phyloP scores from a whole-genome alignment of 495 filamentous ascomycete species.

The Tuber microsphaerosporum region DNA sequence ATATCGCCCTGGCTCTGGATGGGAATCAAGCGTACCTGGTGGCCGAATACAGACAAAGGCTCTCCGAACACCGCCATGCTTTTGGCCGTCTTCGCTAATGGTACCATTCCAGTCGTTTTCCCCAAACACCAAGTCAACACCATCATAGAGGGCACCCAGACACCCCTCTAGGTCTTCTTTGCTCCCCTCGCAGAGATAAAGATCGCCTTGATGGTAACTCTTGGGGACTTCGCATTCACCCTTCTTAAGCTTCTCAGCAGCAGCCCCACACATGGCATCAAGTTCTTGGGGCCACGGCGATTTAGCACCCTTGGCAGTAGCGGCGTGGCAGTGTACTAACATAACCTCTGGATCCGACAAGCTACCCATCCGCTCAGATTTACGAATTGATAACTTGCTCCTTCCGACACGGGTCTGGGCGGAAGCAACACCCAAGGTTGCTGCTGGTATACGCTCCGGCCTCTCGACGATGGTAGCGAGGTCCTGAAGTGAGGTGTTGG shows the following conservation, averaged over 20 bases:
- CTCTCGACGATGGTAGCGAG: conserved; percentile 78
- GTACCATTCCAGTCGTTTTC: conserved; percentile 33
- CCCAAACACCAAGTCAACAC: conserved; percentile 74
- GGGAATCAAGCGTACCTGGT: conserved; percentile 27
- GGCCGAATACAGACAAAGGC: conserved; percentile 62
- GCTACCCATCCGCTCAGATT: conserved; percentile 33
- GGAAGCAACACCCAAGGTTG: conserved; percentile 68
- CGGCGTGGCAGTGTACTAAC: conserved; percentile 52
- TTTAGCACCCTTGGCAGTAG: conserved; percentile 39
- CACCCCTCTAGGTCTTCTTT: conserved; percentile 81
- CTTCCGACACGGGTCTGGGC: conserved; percentile 83
- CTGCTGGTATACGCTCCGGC: conserved; percentile 83
- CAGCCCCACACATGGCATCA: conserved; percentile 52
- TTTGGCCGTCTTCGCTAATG: conserved; percentile 11
- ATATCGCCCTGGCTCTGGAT: not conserved
- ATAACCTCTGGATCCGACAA: conserved; percentile 39
- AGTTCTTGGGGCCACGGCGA: conserved; percentile 47
- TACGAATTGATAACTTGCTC: conserved; percentile 43
- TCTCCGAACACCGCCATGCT: conserved; percentile 32
- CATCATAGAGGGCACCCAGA: conserved; percentile 82
- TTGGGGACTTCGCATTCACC: conserved; percentile 39
- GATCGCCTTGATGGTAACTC: conserved; percentile 34
- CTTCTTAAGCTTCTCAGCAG: conserved; percentile 59
- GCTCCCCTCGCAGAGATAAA: conserved; percentile 61
- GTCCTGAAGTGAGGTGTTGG: conserved; percentile 58